A percentile compares a stretch with the other conserved stretches of the same genome.
phyloP scores from a whole-genome alignment of 331 rosid species.

The Phaseolus coccineus region DNA sequence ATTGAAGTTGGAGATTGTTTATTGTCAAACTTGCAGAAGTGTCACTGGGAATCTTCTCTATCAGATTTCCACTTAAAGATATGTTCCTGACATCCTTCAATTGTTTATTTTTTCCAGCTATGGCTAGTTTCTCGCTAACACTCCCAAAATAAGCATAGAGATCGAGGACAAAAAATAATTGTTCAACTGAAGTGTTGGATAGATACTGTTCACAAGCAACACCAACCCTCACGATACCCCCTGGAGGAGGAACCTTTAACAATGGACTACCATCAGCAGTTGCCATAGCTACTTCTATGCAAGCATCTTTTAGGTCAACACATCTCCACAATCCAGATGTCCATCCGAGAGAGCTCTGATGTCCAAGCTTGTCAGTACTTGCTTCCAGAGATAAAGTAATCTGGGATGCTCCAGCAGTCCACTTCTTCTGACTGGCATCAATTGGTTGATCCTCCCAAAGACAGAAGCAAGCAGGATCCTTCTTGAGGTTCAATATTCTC shows the following conservation, averaged over 20 bases:
- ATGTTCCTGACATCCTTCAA: conserved; percentile 40
- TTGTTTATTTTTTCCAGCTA: conserved; percentile 60
- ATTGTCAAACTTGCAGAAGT: conserved; percentile 72
- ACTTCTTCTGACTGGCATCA: conserved; percentile 95
- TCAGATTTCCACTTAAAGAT: conserved; percentile 56
- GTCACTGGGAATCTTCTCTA: conserved; percentile 81
- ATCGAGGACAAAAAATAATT: conserved; percentile 80
- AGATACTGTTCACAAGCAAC: conserved; percentile 78
- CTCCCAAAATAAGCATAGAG: conserved; percentile 80
- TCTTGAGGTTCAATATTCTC: conserved; percentile 72
- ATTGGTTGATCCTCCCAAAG: conserved; percentile 92
- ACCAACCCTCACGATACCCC: conserved; percentile 92
- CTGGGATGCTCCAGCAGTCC: conserved; percentile 71
- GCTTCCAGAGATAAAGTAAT: conserved; percentile 81
- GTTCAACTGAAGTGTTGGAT: conserved; percentile 85
- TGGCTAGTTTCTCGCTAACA: conserved; percentile 79
- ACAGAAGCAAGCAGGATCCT: conserved; percentile 96
- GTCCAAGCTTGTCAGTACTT: conserved; percentile 47
- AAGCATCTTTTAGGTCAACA: conserved; percentile 75
- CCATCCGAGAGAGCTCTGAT: conserved; percentile 62
- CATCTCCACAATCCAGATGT: conserved; percentile 83
- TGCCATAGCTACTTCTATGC: conserved; percentile 85
- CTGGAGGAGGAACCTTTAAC: conserved; percentile 84
- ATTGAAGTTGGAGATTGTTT: conserved; percentile 74
- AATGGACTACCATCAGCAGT: conserved; percentile 92